Percentiles rank a stretch among this genome's conserved stretches.
phyloP scores from a whole-genome alignment of 2,329 filamentous ascomycete species.

The Xenoacremonium recifei region DNA sequence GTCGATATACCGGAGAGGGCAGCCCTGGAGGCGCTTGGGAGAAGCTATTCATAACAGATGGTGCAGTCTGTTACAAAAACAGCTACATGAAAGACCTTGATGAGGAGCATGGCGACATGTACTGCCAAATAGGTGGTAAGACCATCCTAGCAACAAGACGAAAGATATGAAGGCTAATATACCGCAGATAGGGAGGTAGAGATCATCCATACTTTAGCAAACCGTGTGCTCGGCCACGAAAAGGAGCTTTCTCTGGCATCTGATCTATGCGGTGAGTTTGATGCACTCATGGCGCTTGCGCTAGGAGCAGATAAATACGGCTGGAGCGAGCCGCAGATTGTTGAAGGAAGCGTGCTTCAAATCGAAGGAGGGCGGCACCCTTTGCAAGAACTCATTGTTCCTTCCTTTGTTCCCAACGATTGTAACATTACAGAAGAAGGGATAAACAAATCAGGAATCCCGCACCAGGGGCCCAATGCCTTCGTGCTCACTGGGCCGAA shows the following conservation, averaged over 20 bases:
- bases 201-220: slow-evolving; percentile 75
- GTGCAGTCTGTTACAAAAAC: slow-evolving; percentile 83
- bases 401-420: slow-evolving; percentile 81
- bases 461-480: slow-evolving; percentile 50
- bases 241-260: slow-evolving; percentile 66
- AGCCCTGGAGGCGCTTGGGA: slow-evolving; percentile 66
- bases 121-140: slow-evolving; percentile 77
- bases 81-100: slow-evolving; percentile 78
- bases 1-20: slow-evolving; percentile 62
- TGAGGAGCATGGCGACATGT: slow-evolving; percentile 77
- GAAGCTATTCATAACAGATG: slow-evolving; percentile 70
- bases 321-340: slow-evolving; percentile 69
- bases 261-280: slow-evolving; percentile 80
- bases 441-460: no score
- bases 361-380: slow-evolving; percentile 82
- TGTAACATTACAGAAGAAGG: slow-evolving; percentile 41
- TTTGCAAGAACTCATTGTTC: slow-evolving; percentile 79
- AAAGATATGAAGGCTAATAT: slow-evolving; percentile 19
- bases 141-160: background rate
- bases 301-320: slow-evolving; percentile 73
- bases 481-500: slow-evolving; percentile 89
- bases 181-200: slow-evolving; percentile 78
- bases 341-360: slow-evolving; percentile 64
- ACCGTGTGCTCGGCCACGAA: slow-evolving; percentile 68
- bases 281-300: slow-evolving; percentile 79